Conservation (phyloP, 2,329 filamentous ascomycete genomes). For the Penicillium sp. region DNA sequence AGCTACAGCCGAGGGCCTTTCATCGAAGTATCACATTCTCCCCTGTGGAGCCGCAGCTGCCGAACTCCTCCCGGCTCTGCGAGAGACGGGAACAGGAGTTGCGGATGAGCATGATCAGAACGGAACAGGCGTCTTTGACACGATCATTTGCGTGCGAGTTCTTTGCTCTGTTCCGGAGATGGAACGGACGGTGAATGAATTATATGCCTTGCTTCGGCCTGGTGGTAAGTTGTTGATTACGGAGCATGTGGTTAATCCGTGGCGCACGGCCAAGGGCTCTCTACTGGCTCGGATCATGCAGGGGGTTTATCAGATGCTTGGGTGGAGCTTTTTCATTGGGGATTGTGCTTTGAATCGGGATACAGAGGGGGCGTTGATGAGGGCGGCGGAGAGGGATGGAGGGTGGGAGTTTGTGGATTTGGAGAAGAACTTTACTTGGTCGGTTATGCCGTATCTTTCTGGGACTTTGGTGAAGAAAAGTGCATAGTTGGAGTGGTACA, state of each 20-base stretch:
- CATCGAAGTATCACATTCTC: constrained; percentile 55
- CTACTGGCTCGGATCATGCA: constrained; percentile 52
- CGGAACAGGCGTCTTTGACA: constrained; percentile 55
- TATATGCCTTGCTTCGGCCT: constrained; percentile 58
- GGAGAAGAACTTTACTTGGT: constrained; percentile 44
- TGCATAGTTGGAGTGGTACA: background rate
- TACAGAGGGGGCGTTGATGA: constrained; percentile 49
- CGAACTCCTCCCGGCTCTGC: constrained; percentile 46
- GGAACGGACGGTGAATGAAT: constrained; percentile 48
- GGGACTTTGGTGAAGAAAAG: constrained; percentile 47
- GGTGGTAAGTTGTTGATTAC: constrained; percentile 60
- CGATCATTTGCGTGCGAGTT: constrained; percentile 59
- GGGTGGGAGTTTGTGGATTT: constrained; percentile 56
- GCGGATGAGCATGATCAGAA: constrained; percentile 21
- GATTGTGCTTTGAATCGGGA: constrained; percentile 57
- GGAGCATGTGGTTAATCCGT: constrained; percentile 61
- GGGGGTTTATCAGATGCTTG: constrained; percentile 48
- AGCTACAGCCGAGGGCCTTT: constrained; percentile 47
- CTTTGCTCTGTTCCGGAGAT: constrained; percentile 59
- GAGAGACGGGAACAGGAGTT: constrained; percentile 34
- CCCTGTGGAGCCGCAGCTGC: constrained; percentile 52
- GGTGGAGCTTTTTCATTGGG: constrained; percentile 59
- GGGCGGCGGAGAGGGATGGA: constrained; percentile 47
- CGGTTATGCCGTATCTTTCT: constrained; percentile 46
- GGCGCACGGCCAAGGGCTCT: constrained; percentile 51